A percentile compares a stretch with the other conserved stretches of the same genome.
Evolutionary conservation across 2,329 filamentous ascomycete genomes (phyloP).

Genomic region (Pleomassaria siparia): DNA sequence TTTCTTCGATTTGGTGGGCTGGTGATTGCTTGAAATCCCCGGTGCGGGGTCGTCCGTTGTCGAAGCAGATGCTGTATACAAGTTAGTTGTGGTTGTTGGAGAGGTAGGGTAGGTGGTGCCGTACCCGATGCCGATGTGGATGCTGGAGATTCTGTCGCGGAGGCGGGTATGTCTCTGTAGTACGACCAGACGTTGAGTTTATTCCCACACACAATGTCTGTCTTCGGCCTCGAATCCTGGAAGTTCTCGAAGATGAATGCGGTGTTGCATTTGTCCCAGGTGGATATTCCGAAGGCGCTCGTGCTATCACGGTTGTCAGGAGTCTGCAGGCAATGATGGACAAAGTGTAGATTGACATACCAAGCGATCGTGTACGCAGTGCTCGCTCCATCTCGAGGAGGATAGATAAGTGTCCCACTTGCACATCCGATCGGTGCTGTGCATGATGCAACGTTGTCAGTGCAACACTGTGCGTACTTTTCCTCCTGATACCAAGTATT

Average conservation of each 20-base stretch:
- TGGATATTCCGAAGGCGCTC: constrained; percentile 23
- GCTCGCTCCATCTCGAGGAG: constrained; percentile 14
- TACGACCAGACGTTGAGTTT: constrained; percentile 27
- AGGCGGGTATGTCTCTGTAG: constrained; percentile 25
- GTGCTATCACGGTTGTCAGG: constrained; percentile 12
- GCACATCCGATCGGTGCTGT: constrained; percentile 30
- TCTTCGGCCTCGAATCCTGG: constrained; percentile 28
- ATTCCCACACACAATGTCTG: constrained; percentile 31
- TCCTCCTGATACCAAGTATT: constrained; percentile 32
- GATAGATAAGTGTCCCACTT: constrained; percentile 29
- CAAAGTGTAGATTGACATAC: constrained; percentile 14
- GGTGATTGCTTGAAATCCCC: no score
- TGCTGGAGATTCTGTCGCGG: constrained; percentile 14
- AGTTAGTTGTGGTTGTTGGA: background rate
- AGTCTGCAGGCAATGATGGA: background rate
- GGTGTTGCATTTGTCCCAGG: constrained; percentile 29
- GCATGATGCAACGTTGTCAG: constrained; percentile 23
- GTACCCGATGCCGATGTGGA: background rate
- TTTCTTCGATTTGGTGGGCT: background rate
- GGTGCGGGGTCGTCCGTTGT: background rate
- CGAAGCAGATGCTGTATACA: background rate
- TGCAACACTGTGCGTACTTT: constrained; percentile 34
- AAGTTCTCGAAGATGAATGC: constrained; percentile 33
- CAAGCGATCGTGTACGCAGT: constrained; percentile 28
- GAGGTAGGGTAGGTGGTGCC: background rate